Base-by-base conservation (phyloP, 2,329 filamentous ascomycete genomes). In the Coleophoma crateriformis region DNA sequence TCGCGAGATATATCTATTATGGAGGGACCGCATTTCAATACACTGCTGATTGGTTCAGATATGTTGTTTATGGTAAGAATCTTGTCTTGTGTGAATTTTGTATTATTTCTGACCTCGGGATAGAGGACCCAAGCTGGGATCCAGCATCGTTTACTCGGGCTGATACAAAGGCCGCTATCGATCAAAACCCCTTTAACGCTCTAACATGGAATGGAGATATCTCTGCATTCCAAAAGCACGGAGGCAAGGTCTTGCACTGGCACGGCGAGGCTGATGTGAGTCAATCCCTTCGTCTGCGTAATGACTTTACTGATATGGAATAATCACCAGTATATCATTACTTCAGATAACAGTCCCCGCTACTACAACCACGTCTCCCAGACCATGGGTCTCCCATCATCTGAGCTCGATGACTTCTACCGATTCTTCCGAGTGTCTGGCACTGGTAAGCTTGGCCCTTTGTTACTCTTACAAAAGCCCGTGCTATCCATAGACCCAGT, bases 341-440 rank as follows among this genome's bases (percentile, higher is more conserved):
- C 67, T n/a, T 68, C 64, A n/a, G 67, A 69, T n/a, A 73, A 71
- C 56, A 71, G 67, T 14, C 66, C 69, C 12, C 62, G 70, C 8
- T 77, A 77, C 67, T 78, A 78, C 61, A 46, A 53, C 34, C 48
- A 47, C 12, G 54, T 57, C 6, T 54, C 54, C 4, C 15, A 43
- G 22, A 74, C 70, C 0, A 74, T 77, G 72, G 54, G 59, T 3
- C 56, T 66, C 0, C 53, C 58, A 1, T 49, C 62, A 2, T 45
- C 48, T 0, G 51, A 68, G 38, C 58, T 75, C 10, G 71, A 76
- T 51, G 58, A 62, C 1, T 75, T 74, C 51, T 72, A 76, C 58
- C 69, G 75, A 46, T 71, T 69, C 59, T 79, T 80, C 65, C 67
- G 68, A 34, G 73, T 73, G 60, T 74, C 60, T 50, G 77, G 76